Base-by-base conservation (phyloP, 768 basidiomycete species). In the Tylopilus sp. region DNA sequence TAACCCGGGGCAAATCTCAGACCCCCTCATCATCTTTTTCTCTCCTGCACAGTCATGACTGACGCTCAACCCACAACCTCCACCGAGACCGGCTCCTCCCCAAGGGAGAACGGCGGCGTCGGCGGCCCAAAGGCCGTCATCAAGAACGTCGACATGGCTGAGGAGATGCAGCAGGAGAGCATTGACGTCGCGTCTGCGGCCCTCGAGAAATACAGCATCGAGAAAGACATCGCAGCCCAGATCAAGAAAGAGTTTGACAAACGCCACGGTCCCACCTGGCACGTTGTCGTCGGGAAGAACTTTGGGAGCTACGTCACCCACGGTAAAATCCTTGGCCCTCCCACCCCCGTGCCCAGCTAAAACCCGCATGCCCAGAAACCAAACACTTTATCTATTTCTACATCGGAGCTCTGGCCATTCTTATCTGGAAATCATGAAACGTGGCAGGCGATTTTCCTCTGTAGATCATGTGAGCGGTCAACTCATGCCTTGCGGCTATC, bases 361-460 rank as follows among this genome's bases (percentile, higher is more conserved):
- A 45, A 38, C 45, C 34, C 22, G 38, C 37, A 48, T 50, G 50
- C 28, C 21, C 72, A 97, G 94, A 98, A 82, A 96, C 93, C 59
- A 95, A 94, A 72, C 89, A 97, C 70, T 98, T 98, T 76, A 94
- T 98, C 76, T 98, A 98, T 80, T 96, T 96, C 75, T 98, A 96
- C 78, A 78, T 98, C 69, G 93, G 92, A 52, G 76, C 86, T 31
- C 85, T 95, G 63, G 95, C 95, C 55, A 84, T 98, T 74, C 86
- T 98, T 71, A 84, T 93, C 76, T 93, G 91, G 91, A 93, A 92
- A 77, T 92, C 91, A 81, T 92, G 74, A 74, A 74, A 45, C 44
- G 8, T 38, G 38, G 22, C 48, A 53, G 45, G 31, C 46, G 34
- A 58, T 50, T 52, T 47, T 49, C 44, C 40, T 45, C 45, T 48